phyloP scores from a whole-genome alignment of 257 asterid genomes.

The Nicotiana knightiana region DNA sequence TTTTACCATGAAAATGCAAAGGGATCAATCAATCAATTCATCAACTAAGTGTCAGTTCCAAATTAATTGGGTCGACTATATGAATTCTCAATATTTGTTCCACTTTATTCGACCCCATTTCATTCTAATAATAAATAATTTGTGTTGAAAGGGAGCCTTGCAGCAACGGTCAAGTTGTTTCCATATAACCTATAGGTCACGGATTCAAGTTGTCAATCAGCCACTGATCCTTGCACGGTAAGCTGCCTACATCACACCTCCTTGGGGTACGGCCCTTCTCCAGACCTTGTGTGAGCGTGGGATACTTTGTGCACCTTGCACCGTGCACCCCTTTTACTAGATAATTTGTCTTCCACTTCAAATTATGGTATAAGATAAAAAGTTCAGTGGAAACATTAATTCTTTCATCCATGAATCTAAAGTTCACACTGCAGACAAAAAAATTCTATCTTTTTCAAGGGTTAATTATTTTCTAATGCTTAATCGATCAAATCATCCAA shows the following conservation, averaged over 20 bases:
- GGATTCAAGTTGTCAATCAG: too few species aligned
- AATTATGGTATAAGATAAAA: background rate
- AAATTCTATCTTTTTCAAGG: background rate
- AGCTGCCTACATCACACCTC: too few species aligned
- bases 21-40: background rate
- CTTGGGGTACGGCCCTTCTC: too few species aligned
- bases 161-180: too few species aligned
- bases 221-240: too few species aligned
- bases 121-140: background rate
- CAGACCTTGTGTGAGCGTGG: too few species aligned
- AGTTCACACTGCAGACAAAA: too few species aligned
- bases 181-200: too few species aligned
- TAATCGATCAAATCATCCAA: slow-evolving; percentile 5
- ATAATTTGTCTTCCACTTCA: background rate
- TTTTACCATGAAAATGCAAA: background rate
- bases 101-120: background rate
- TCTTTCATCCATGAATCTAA: too few species aligned
- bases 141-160: too few species aligned
- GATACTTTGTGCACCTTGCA: too few species aligned
- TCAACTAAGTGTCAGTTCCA: background rate
- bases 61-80: background rate
- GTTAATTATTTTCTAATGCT: too few species aligned
- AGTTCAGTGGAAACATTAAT: background rate
- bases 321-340: background rate
- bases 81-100: background rate